These are phyloP conservation scores for Venturia carpophila DNA, from an alignment of 2,329 filamentous ascomycete genomes.

Conservation along the genomic window DNA sequence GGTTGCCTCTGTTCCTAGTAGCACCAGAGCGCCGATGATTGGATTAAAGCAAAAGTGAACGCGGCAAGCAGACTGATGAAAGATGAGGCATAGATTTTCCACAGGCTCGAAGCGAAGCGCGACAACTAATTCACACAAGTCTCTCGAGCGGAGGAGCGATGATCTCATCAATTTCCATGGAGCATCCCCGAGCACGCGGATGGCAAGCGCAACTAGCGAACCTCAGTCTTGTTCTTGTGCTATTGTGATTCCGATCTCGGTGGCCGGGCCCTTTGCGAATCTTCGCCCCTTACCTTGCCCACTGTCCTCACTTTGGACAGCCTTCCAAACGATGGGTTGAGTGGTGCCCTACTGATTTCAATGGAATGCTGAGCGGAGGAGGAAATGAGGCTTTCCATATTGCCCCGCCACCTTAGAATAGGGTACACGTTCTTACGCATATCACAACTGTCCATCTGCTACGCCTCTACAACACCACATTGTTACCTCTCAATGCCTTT, in stretches of 20 bases:
- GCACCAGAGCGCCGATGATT: background rate
- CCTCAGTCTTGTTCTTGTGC: background rate
- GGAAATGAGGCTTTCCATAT: background rate
- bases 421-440: background rate
- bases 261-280: background rate
- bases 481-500: background rate
- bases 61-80: background rate
- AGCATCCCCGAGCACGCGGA: background rate
- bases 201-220: background rate
- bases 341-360: background rate
- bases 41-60: background rate
- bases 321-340: background rate
- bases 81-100: background rate
- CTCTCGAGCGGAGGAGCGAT: background rate
- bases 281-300: background rate
- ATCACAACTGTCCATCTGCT: background rate
- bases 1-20: background rate
- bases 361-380: background rate
- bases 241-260: background rate
- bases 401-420: background rate
- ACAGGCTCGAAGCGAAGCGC: background rate
- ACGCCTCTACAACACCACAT: conserved; percentile 5
- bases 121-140: background rate
- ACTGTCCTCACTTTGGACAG: background rate
- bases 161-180: background rate